Conservation (phyloP, 2,329 filamentous ascomycete species). For the Blastomyces silverae region DNA sequence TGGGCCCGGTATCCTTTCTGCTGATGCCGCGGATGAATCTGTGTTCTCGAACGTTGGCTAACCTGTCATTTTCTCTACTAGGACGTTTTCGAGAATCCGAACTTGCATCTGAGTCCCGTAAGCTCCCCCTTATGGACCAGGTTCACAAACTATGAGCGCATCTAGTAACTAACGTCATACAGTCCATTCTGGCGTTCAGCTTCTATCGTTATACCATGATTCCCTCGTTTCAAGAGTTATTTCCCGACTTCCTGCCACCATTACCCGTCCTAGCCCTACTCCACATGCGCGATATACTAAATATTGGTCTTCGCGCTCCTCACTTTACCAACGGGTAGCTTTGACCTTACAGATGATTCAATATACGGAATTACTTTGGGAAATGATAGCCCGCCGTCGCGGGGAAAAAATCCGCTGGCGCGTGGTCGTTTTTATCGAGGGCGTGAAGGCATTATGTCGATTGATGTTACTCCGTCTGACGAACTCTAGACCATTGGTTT, state of each 20-base stretch:
- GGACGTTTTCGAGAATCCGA: conserved; percentile 64
- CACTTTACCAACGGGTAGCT: conserved; percentile 72
- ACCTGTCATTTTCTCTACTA: conserved; percentile 18
- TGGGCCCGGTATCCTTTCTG: neutral
- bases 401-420: conserved; percentile 77
- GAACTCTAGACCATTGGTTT: conserved; percentile 72
- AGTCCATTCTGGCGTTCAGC: conserved; percentile 80
- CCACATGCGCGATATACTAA: conserved; percentile 59
- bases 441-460: conserved; percentile 76
- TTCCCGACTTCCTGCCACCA: conserved; percentile 50
- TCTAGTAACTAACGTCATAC: conserved; percentile 19
- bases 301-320: conserved; percentile 56
- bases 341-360: conserved; percentile 80
- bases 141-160: conserved; percentile 23
- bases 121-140: conserved; percentile 27
- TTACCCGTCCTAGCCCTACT: conserved; percentile 45
- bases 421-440: conserved; percentile 75
- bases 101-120: conserved; percentile 81
- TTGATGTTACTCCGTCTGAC: conserved; percentile 75
- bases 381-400: conserved; percentile 87
- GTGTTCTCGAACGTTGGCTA: neutral
- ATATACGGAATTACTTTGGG: conserved; percentile 93
- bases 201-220: conserved; percentile 91
- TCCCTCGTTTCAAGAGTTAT: conserved; percentile 65
- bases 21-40: conserved; percentile 6